phyloP scores from a whole-genome alignment of 2,329 filamentous ascomycete genomes.

The Chrysosporium queenslandicum region DNA sequence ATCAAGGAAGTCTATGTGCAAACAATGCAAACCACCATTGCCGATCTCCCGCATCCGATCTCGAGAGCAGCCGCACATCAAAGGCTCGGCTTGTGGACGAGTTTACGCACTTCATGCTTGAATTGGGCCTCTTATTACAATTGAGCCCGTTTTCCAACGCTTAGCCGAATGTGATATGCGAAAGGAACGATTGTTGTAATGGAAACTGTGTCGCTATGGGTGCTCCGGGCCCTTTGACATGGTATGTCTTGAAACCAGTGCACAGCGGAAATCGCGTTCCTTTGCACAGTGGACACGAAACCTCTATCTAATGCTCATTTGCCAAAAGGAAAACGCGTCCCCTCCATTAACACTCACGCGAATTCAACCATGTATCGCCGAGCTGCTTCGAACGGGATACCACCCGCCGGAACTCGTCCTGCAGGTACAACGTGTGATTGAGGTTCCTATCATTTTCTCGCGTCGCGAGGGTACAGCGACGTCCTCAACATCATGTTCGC shows the following conservation, averaged over 20 bases:
- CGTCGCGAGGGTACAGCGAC: background rate
- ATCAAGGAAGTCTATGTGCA: background rate
- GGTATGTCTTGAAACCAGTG: background rate
- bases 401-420: constrained; percentile 21
- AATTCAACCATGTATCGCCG: constrained; percentile 23
- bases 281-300: background rate
- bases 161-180: background rate
- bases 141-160: no score
- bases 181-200: background rate
- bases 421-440: constrained; percentile 23
- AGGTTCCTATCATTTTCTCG: constrained; percentile 10
- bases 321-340: constrained; percentile 1
- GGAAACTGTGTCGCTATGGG: background rate
- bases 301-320: background rate
- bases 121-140: no score
- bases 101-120: no score
- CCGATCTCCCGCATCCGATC: no score
- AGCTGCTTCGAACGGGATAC: constrained; percentile 24
- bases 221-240: constrained; percentile 2
- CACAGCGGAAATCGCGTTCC: no score
- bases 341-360: background rate
- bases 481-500: background rate
- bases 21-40: no score
- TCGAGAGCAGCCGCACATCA: no score
- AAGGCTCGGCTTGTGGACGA: no score